These are phyloP conservation scores for Botrytis fabae DNA, from an alignment of 2,329 filamentous ascomycete genomes.

Conservation along the genomic window DNA sequence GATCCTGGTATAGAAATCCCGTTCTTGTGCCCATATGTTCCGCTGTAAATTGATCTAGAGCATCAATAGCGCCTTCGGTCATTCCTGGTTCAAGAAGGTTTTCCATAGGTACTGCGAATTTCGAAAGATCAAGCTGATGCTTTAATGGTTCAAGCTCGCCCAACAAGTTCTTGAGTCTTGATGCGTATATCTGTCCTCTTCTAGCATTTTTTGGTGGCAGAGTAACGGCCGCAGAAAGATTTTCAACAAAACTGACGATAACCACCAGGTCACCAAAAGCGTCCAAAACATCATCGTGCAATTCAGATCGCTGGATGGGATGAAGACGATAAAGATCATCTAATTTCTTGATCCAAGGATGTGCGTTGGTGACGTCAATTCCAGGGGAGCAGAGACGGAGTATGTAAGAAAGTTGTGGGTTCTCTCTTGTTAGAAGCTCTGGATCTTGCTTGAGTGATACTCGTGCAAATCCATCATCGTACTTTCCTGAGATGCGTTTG, in stretches of 20 bases:
- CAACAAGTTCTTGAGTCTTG: conserved; percentile 41
- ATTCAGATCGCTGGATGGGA: conserved; percentile 41
- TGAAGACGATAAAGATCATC: conserved; percentile 42
- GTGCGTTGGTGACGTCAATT: conserved; percentile 42
- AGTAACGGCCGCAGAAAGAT: conserved; percentile 41
- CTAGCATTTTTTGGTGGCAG: conserved; percentile 45
- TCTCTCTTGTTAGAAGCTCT: conserved; percentile 42
- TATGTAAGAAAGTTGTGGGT: conserved; percentile 48
- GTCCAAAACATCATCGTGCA: conserved; percentile 42
- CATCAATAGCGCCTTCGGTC: conserved; percentile 38
- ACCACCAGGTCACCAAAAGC: conserved; percentile 44
- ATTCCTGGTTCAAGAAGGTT: conserved; percentile 47
- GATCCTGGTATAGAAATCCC: conserved; percentile 47
- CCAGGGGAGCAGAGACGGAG: conserved; percentile 48
- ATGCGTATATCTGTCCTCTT: conserved; percentile 45
- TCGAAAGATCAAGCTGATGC: conserved; percentile 43
- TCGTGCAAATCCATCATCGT: conserved; percentile 42
- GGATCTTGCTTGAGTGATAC: conserved; percentile 47
- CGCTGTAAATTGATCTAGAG: conserved; percentile 44
- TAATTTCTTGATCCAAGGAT: conserved; percentile 47
- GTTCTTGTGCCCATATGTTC: conserved; percentile 46
- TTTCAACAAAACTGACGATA: conserved; percentile 46
- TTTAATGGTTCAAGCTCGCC: conserved; percentile 45
- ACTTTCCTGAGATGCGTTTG: conserved; percentile 43
- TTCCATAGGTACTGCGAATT: conserved; percentile 46